Base-by-base conservation (phyloP, 495 filamentous ascomycete species). In the Penicillium chermesinum region DNA sequence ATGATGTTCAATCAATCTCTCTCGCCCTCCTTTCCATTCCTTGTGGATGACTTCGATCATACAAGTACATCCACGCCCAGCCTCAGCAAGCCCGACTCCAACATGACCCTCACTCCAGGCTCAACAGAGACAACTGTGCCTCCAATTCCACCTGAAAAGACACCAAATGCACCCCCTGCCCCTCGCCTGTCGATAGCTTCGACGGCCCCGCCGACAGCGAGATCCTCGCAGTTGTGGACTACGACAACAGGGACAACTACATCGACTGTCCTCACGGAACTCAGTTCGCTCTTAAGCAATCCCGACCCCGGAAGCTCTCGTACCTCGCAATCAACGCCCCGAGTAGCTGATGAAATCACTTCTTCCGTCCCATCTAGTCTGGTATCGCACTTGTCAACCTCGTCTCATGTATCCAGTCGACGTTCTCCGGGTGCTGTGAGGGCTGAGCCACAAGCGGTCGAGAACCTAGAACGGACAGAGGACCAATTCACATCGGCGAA, bases 1-100 rank as follows among this genome's bases (percentile, higher is more conserved):
- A 30, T 66, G 32, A 63, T 63, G 54, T 61, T 65, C 44, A 59
- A 53, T 27, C 53, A 55, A 16, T 59, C 53, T 18, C 52, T 46
- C 19, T 57, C 64, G 12, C 63, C 64, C 1, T 62, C 59, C 9
- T 37, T 64, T 18, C 42, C 54, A 2, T 54, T 54, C 15, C 41
- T 59, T 42, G 38, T 63, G 12, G 51, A 63, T 8, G 51, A 58
- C 15, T 16, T 39, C 3, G 44, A 60, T 27, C 37, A 41, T 13
- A 20, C 32, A 7, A 42, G 52, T 12, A 41, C 46, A 1, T 50
- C 55, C 15, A 12, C 41, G 7, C 44, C 14, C 8, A 55, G 36
- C 27, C 21, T 55, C 36, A 46, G 10, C 15, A 58, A 58, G 9
- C 6, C 50, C 5, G 49, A 53, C 7, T 45, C 46, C 35, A 30